Conservation (phyloP, 495 filamentous ascomycete genomes). For the Parachaetomium inaequale region DNA sequence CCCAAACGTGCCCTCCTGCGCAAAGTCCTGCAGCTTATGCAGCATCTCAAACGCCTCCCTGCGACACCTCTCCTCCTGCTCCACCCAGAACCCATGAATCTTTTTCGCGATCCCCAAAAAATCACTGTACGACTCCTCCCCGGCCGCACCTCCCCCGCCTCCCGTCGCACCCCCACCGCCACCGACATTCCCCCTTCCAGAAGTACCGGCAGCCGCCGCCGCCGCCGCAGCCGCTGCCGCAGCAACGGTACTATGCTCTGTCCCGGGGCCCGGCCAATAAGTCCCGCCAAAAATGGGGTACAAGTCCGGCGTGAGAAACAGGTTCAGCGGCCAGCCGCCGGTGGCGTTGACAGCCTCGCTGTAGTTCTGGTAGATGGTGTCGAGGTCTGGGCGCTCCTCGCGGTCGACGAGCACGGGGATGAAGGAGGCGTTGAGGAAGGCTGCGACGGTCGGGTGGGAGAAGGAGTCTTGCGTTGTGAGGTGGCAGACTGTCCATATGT, state of each 20-base stretch:
- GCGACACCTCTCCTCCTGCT: constrained; percentile 74
- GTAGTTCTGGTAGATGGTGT: constrained; percentile 98
- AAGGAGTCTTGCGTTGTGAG: constrained; percentile 95
- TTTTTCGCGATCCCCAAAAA: constrained; percentile 83
- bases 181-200: constrained; percentile 18
- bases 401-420: constrained; percentile 92
- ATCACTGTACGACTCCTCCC: constrained; percentile 55
- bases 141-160: not conserved
- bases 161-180: constrained; percentile 11
- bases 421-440: constrained; percentile 79
- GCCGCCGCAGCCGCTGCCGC: constrained; percentile 14
- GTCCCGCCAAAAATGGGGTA: constrained; percentile 95
- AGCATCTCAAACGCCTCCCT: constrained; percentile 80
- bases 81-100: constrained; percentile 74
- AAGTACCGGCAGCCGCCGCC: too few species aligned
- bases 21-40: constrained; percentile 75
- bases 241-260: constrained; percentile 47
- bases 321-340: constrained; percentile 94
- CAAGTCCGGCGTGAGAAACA: constrained; percentile 89
- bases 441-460: constrained; percentile 73
- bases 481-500: constrained; percentile 89
- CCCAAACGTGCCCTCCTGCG: constrained; percentile 76
- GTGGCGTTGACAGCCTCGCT: constrained; percentile 89
- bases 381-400: constrained; percentile 92
- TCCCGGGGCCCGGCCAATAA: constrained; percentile 85